These are phyloP conservation scores for Lachancea kluyveri DNA, from an alignment of 805 yeast species.

Conservation along the genomic window DNA sequence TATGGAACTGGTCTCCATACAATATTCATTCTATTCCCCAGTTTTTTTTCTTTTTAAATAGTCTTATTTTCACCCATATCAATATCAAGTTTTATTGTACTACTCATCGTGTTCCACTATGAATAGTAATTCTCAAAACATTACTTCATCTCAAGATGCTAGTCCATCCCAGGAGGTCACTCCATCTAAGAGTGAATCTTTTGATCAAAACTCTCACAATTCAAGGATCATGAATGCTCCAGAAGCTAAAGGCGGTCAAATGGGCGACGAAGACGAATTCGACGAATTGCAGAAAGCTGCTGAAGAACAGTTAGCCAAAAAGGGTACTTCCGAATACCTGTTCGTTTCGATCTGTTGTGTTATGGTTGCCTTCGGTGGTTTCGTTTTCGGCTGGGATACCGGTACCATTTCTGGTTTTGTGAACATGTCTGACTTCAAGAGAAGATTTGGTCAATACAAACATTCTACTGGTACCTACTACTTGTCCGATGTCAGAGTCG, in stretches of 20 bases:
- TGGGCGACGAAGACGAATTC: conserved; percentile 14
- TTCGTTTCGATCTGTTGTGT: conserved; percentile 20
- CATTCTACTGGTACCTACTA: conserved; percentile 37
- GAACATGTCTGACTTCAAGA: conserved; percentile 45
- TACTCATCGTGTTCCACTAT: too few species aligned
- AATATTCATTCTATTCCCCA: not conserved
- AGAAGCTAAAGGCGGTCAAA: conserved; percentile 13
- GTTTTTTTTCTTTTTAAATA: not conserved
- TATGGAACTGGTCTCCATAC: too few species aligned
- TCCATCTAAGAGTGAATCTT: conserved; percentile 7
- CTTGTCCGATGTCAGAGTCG: conserved; percentile 47
- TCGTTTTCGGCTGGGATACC: conserved; percentile 75
- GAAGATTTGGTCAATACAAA: conserved; percentile 47
- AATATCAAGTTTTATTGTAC: too few species aligned
- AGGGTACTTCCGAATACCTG: conserved; percentile 15
- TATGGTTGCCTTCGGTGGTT: conserved; percentile 30
- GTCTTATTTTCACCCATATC: not conserved
- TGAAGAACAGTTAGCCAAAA: conserved; percentile 14
- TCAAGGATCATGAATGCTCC: conserved; percentile 17
- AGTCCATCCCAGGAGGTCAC: conserved; percentile 8
- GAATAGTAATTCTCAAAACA: too few species aligned
- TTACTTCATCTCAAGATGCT: conserved; percentile 7
- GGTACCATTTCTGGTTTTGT: conserved; percentile 75
- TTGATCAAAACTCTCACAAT: conserved; percentile 11
- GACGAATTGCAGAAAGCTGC: conserved; percentile 15